These are phyloP conservation scores for Aspergillus sp. DNA, from an alignment of 2,329 filamentous ascomycete genomes.

Conservation along the genomic window DNA sequence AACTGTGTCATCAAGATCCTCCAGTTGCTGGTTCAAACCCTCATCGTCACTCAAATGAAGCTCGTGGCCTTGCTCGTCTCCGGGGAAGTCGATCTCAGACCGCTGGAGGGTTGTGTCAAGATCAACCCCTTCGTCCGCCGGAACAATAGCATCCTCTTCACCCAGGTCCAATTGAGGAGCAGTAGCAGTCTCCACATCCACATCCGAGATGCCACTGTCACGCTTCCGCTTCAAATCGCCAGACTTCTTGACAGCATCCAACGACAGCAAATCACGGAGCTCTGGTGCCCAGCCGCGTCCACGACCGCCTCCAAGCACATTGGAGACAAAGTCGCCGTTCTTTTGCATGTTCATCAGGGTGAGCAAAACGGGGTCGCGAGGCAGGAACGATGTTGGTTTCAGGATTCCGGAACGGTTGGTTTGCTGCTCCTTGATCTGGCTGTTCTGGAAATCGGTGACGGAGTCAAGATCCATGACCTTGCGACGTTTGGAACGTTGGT, in stretches of 20 bases:
- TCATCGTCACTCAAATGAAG: slow-evolving; percentile 44
- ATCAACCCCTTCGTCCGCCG: slow-evolving; percentile 45
- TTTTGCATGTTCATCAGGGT: slow-evolving; percentile 88
- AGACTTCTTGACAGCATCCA: slow-evolving; percentile 69
- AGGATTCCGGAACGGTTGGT: slow-evolving; percentile 79
- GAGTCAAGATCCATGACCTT: slow-evolving; percentile 77
- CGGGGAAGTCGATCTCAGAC: slow-evolving; percentile 61
- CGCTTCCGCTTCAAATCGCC: slow-evolving; percentile 90
- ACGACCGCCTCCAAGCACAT: slow-evolving; percentile 73
- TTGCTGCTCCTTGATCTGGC: slow-evolving; percentile 79
- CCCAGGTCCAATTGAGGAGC: slow-evolving; percentile 55
- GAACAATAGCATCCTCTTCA: slow-evolving; percentile 55
- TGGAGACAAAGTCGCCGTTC: slow-evolving; percentile 81
- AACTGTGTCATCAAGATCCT: slow-evolving; percentile 72
- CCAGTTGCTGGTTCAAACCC: slow-evolving; percentile 40
- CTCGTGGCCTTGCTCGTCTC: slow-evolving; percentile 45
- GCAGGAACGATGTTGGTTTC: slow-evolving; percentile 73
- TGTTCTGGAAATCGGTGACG: slow-evolving; percentile 67
- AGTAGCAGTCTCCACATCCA: slow-evolving; percentile 63
- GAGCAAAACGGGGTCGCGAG: slow-evolving; percentile 77
- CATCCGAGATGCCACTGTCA: slow-evolving; percentile 75
- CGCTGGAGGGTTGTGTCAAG: slow-evolving; percentile 44
- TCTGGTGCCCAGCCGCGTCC: slow-evolving; percentile 83
- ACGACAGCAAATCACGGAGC: slow-evolving; percentile 80
- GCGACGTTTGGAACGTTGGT: slow-evolving; percentile 70